Evolutionary conservation across 192 early-diverging fungal species (phyloP).

Genomic region (Rhizophlyctis rosea): DNA sequence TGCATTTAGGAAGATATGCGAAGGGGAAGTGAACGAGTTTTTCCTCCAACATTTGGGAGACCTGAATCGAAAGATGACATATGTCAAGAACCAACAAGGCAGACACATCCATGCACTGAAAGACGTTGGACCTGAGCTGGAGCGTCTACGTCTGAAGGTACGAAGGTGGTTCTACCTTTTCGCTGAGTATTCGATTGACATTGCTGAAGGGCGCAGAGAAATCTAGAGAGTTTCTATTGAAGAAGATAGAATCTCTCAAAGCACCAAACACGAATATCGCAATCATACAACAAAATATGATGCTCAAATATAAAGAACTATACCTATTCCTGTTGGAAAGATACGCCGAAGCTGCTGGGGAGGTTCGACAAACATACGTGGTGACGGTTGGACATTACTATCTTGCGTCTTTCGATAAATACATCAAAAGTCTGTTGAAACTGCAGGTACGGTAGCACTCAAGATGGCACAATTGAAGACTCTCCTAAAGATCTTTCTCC

Average conservation of each 20-base stretch:
- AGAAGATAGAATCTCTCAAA: constrained; percentile 81
- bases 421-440: constrained; percentile 69
- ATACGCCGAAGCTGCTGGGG: constrained; percentile 80
- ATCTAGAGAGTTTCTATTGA: constrained; percentile 83
- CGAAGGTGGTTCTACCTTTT: constrained; percentile 7
- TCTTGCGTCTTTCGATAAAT: constrained; percentile 85
- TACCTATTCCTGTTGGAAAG: constrained; percentile 88
- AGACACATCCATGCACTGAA: constrained; percentile 73
- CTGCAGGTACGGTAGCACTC: constrained; percentile 59
- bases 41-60: constrained; percentile 80
- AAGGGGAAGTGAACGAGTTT: constrained; percentile 88
- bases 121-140: constrained; percentile 89
- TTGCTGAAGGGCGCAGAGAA: constrained; percentile 66
- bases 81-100: constrained; percentile 71
- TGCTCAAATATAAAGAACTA: constrained; percentile 89
- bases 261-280: constrained; percentile 90
- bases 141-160: constrained; percentile 78
- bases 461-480: neutral
- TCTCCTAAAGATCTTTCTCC: neutral
- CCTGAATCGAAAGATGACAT: constrained; percentile 86
- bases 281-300: constrained; percentile 85
- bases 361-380: constrained; percentile 84
- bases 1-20: constrained; percentile 71
- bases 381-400: constrained; percentile 84
- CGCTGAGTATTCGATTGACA: neutral